These are phyloP conservation scores for Sarcocystis neurona DNA, from an alignment of 169 alveolate genomes.

Conservation along the genomic window DNA sequence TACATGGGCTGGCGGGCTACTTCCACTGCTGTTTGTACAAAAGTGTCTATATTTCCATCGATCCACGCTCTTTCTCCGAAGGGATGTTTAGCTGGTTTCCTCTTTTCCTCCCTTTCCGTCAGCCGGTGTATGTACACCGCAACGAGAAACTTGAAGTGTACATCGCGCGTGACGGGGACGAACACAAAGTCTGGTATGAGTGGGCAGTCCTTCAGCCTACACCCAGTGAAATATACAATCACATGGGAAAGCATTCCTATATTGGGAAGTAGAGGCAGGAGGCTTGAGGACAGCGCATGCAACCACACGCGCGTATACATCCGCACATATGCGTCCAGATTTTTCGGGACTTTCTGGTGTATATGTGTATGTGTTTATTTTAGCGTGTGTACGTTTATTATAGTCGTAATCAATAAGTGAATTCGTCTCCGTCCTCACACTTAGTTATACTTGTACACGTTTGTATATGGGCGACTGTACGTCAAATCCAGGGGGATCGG, in stretches of 20 bases:
- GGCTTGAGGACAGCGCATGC: no score
- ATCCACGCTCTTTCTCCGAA: constrained; percentile 76
- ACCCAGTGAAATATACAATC: constrained; percentile 63
- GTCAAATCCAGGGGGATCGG: no score
- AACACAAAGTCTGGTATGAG: constrained; percentile 83
- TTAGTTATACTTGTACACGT: no score
- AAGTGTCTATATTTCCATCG: constrained; percentile 73
- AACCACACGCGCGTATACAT: not conserved
- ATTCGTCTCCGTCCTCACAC: no score
- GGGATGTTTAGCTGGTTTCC: constrained; percentile 87
- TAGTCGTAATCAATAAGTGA: no score
- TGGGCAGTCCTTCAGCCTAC: constrained; percentile 69
- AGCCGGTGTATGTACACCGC: constrained; percentile 68
- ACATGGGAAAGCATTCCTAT: constrained; percentile 52
- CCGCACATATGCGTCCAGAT: not conserved
- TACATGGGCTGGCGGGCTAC: constrained; percentile 86
- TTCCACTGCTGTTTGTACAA: constrained; percentile 74
- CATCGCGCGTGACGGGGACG: constrained; percentile 75
- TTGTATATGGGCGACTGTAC: no score
- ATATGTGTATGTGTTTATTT: no score
- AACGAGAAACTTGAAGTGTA: constrained; percentile 64
- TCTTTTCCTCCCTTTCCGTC: constrained; percentile 79
- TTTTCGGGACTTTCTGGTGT: not conserved
- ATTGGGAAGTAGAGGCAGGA: constrained; percentile 64
- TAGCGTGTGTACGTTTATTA: no score